Evolutionary conservation across 768 basidiomycete genomes (phyloP).

Genomic region (Gyrodon lividus): DNA sequence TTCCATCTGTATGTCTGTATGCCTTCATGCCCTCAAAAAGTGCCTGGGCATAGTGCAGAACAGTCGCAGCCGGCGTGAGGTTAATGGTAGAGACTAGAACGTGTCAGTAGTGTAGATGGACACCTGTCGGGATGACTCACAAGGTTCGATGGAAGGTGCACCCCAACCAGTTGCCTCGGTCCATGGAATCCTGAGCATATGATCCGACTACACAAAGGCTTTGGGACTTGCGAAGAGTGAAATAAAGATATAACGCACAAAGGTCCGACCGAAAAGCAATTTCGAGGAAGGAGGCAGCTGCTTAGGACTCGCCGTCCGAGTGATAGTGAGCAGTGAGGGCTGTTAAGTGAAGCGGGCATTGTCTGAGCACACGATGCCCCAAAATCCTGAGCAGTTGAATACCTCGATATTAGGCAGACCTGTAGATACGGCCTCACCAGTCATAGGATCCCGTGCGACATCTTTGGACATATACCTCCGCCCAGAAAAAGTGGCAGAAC

Average conservation of each 20-base stretch:
- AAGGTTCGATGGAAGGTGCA: slow-evolving; percentile 77
- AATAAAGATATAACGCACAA: slow-evolving; percentile 46
- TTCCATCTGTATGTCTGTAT: slow-evolving; percentile 71
- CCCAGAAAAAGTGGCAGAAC: slow-evolving; percentile 3
- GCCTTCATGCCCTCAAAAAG: slow-evolving; percentile 96
- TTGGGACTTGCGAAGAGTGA: slow-evolving; percentile 9
- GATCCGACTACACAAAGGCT: slow-evolving; percentile 59
- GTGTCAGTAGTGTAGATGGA: slow-evolving; percentile 10
- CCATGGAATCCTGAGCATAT: slow-evolving; percentile 85
- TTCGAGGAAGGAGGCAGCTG: slow-evolving; percentile 60
- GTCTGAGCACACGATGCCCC: not conserved
- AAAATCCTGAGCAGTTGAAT: not conserved
- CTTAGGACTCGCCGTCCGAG: slow-evolving; percentile 50
- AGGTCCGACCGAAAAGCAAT: slow-evolving; percentile 83
- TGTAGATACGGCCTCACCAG: slow-evolving; percentile 43
- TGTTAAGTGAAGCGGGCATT: slow-evolving; percentile 23
- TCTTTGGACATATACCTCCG: slow-evolving; percentile 12
- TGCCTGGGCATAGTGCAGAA: slow-evolving; percentile 91
- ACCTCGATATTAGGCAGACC: slow-evolving; percentile 55
- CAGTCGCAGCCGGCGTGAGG: slow-evolving; percentile 48
- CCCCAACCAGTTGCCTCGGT: slow-evolving; percentile 74
- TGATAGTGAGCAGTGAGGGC: slow-evolving; percentile 54
- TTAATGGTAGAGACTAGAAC: slow-evolving; percentile 21
- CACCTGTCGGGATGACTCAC: slow-evolving; percentile 41
- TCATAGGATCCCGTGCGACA: slow-evolving; percentile 41